A percentile compares a stretch with the other conserved stretches of the same genome.
phyloP scores from a whole-genome alignment of 352 stramenopile genomes.

The Phytophthora syringae region DNA sequence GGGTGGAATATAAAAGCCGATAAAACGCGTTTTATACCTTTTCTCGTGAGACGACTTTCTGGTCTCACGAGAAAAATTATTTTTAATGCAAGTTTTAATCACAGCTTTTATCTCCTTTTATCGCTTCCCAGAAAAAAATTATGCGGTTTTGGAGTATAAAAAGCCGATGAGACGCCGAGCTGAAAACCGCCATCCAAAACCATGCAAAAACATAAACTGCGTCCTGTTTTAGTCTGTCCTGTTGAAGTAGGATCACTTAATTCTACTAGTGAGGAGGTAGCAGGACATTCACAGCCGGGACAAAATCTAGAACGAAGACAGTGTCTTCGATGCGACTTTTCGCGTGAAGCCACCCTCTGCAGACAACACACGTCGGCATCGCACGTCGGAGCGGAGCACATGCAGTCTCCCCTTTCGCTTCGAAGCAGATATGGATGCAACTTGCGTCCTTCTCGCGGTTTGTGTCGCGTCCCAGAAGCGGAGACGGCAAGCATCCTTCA shows the following conservation, averaged over 20 bases:
- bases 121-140: not conserved
- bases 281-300: not conserved
- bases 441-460: not conserved
- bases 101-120: not conserved
- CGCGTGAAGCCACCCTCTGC: not conserved
- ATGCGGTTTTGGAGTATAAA: not conserved
- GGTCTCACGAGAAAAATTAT: not conserved
- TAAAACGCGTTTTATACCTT: not conserved
- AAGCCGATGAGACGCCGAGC: too few relatives aligned
- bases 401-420: too few relatives aligned
- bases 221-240: too few relatives aligned
- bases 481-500: not conserved
- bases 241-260: not conserved
- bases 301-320: not conserved
- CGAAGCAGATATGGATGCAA: not conserved
- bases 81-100: not conserved
- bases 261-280: too few relatives aligned
- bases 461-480: not conserved
- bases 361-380: not conserved
- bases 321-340: not conserved
- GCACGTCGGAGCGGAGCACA: not conserved
- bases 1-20: too few relatives aligned
- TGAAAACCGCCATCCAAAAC: not conserved
- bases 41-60: not conserved
- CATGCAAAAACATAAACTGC: too few relatives aligned